Conservation (phyloP, 768 basidiomycete species). For the Solioccasus polychromus region DNA sequence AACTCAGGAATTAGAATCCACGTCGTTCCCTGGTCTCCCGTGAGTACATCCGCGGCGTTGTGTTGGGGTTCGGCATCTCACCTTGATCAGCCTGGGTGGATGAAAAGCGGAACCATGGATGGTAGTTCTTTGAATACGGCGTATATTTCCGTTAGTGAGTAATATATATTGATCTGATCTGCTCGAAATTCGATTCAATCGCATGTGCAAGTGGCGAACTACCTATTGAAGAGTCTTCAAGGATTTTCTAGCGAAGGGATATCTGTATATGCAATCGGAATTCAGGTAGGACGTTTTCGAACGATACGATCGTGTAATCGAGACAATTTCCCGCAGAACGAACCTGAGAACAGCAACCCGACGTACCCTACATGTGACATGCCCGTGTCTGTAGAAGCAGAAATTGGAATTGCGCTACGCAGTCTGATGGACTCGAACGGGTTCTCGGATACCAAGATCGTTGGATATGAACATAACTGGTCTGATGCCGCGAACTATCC, state of each 20-base stretch:
- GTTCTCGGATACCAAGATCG: slow-evolving; percentile 54
- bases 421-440: slow-evolving; percentile 61
- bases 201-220: slow-evolving; percentile 54
- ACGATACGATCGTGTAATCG: no score
- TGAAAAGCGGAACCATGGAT: slow-evolving; percentile 69
- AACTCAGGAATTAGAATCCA: slow-evolving; percentile 55
- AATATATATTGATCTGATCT: background rate
- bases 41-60: slow-evolving; percentile 30
- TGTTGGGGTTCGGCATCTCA: background rate
- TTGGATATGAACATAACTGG: slow-evolving; percentile 80
- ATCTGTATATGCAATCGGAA: slow-evolving; percentile 57
- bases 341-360: slow-evolving; percentile 52
- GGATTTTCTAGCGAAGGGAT: slow-evolving; percentile 64
- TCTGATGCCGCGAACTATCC: slow-evolving; percentile 61
- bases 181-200: background rate
- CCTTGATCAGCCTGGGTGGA: slow-evolving; percentile 64
- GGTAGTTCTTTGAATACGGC: slow-evolving; percentile 57
- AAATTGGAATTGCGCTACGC: slow-evolving; percentile 55
- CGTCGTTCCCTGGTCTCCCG: slow-evolving; percentile 73
- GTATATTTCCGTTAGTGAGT: slow-evolving; percentile 49
- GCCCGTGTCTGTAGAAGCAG: slow-evolving; percentile 52
- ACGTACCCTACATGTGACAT: slow-evolving; percentile 68
- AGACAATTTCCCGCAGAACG: slow-evolving; percentile 44
- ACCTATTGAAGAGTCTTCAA: slow-evolving; percentile 70
- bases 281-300: slow-evolving; percentile 47